Base-by-base conservation (phyloP, 345 rosid genomes). In the Euphorbia tirucalli region DNA sequence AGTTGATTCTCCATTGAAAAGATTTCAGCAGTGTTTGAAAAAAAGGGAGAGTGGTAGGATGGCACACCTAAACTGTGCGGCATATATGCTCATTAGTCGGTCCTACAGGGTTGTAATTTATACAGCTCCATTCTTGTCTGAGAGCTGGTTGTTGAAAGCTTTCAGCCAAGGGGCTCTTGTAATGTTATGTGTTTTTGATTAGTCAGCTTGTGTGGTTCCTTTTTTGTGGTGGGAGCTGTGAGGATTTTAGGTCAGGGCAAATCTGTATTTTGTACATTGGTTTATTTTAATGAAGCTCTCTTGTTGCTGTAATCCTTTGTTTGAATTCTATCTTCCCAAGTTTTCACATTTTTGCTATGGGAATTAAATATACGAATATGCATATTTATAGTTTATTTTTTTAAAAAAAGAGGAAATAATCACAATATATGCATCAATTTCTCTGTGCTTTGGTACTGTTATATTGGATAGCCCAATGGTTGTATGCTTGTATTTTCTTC, bases 31-130 rank as follows among this genome's bases (percentile, higher is more conserved):
- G 58, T 65, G 79, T 35, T 66, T 73, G 79, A 32, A 69, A 48
- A 41, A 35, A 67, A 63, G 74, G 52, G 48, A 31, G 80, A 60
- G 87, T 61, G 82, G 81, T 75, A 35, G 85, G 82, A 76, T 76
- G 81, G 73, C 41, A 10, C 79, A 78, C 82, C 82, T 83, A 81
- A 81, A 82, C 74, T 73, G 8, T 46, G 65, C 4, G 77, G 72
- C 78, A 64, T 74, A 69, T 74, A 71, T 70, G 78, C 70, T 73
- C 79, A 46, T 50, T 76, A 37, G 77, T 71, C 65, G 19, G 65
- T 58, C n/a, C 60, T 60, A 19, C 50, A 16, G 56, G 69, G 73
- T 46, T 75, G 68, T 67, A 60, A 50, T 63, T 74, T 59, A 62
- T 46, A 55, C 59, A 44, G 56, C 66, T 68, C 67, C 32, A 35